These are phyloP conservation scores for Xylariaceae sp. DNA, from an alignment of 2,329 filamentous ascomycete species.

Conservation along the genomic window DNA sequence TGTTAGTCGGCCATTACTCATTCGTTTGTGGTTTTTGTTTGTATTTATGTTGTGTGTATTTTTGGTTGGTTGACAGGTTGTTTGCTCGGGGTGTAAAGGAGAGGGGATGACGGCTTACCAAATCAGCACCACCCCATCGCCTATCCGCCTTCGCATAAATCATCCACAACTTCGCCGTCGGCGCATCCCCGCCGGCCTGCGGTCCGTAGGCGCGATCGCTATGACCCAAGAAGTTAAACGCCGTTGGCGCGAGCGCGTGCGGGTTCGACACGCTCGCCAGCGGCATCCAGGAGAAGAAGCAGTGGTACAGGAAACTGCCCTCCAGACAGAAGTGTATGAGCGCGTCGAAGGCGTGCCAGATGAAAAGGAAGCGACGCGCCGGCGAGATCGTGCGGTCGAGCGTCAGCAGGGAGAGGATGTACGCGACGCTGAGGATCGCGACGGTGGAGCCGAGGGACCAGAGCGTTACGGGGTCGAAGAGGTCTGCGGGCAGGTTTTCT, in stretches of 20 bases:
- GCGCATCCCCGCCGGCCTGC: conserved; percentile 50
- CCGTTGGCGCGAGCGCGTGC: conserved; percentile 41
- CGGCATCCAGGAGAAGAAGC: conserved; percentile 64
- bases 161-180: conserved; percentile 60
- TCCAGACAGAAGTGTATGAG: conserved; percentile 89
- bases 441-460: conserved; percentile 53
- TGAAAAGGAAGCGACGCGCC: conserved; percentile 70
- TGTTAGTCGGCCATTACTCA: too few relatives aligned
- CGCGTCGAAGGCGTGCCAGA: conserved; percentile 93
- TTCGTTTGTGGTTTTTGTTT: too few relatives aligned
- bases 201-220: conserved; percentile 50
- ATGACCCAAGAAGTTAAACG: conserved; percentile 48
- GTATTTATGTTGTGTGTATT: too few relatives aligned
- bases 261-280: conserved; percentile 33
- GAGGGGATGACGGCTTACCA: conserved; percentile 36
- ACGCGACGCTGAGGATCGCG: conserved; percentile 47
- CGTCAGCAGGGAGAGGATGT: conserved; percentile 42
- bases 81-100: too few relatives aligned
- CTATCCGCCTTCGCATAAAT: conserved; percentile 61
- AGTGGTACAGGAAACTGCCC: conserved; percentile 87
- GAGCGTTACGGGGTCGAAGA: conserved; percentile 57
- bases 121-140: conserved; percentile 59
- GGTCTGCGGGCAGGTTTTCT: conserved; percentile 44
- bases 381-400: conserved; percentile 42
- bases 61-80: too few relatives aligned